Percentiles rank a stretch among this genome's conserved stretches.
These are phyloP conservation scores for Microbotryum intermedium DNA, from an alignment of 1,284 basidiomycete genomes.

Conservation along the genomic window DNA sequence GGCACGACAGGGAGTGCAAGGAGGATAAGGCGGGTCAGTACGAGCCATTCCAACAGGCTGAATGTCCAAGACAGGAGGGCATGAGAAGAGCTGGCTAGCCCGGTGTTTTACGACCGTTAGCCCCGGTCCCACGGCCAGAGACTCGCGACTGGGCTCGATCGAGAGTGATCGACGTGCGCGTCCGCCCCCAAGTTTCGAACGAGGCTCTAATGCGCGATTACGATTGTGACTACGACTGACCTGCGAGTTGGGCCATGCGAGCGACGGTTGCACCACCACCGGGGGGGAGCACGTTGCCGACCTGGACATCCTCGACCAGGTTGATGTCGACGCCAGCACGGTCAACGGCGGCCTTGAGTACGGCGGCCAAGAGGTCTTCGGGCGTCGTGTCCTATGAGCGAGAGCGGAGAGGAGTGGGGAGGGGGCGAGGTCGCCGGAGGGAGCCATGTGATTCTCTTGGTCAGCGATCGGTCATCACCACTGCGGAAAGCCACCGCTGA, in stretches of 20 bases:
- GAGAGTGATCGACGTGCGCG: too few relatives aligned
- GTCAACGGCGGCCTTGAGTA: constrained; percentile 60
- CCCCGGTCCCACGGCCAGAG: neutral
- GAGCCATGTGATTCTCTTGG: too few relatives aligned
- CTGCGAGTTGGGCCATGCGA: constrained; percentile 83
- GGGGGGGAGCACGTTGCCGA: constrained; percentile 89
- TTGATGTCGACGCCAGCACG: constrained; percentile 56
- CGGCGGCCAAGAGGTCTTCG: constrained; percentile 78
- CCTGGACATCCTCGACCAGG: constrained; percentile 78
- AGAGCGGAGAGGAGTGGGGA: neutral
- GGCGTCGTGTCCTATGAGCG: constrained; percentile 66
- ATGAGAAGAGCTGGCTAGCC: constrained; percentile 6
- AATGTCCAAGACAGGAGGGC: too few relatives aligned
- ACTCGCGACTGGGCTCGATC: neutral
- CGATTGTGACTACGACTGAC: neutral
- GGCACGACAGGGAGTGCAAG: too few relatives aligned
- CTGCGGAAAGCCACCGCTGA: too few relatives aligned
- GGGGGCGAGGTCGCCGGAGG: neutral
- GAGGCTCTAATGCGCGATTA: neutral
- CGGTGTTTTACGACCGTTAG: neutral
- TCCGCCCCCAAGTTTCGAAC: neutral
- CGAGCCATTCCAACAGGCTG: neutral
- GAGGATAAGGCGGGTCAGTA: neutral
- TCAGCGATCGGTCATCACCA: too few relatives aligned
- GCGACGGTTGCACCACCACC: constrained; percentile 81